phyloP scores from a whole-genome alignment of 2,329 filamentous ascomycete species.

The Colletotrichum shisoi region DNA sequence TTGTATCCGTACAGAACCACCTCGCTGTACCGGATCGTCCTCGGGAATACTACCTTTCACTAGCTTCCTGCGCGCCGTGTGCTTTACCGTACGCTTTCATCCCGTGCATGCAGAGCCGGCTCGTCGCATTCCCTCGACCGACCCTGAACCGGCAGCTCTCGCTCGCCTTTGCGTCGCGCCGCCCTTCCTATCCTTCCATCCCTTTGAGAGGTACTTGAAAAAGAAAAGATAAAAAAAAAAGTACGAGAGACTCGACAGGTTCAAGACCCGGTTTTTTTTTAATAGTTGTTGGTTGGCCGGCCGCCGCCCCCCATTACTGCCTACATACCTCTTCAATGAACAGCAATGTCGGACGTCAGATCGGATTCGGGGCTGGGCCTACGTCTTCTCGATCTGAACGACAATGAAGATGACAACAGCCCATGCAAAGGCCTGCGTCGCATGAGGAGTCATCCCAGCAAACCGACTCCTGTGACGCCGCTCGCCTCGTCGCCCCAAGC shows the following conservation, averaged over 20 bases:
- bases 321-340: constrained; percentile 33
- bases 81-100: constrained; percentile 11
- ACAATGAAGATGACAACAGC: constrained; percentile 36
- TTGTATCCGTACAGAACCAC: constrained; percentile 2
- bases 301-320: constrained; percentile 23
- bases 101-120: constrained; percentile 32
- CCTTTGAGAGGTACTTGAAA: constrained; percentile 11
- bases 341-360: constrained; percentile 36
- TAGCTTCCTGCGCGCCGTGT: constrained; percentile 19
- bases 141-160: constrained; percentile 18
- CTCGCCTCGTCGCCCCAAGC: constrained; percentile 40
- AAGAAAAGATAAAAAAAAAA: constrained; percentile 6
- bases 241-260: constrained; percentile 16
- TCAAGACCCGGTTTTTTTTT: constrained; percentile 34
- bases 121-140: constrained; percentile 30
- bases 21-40: constrained; percentile 26
- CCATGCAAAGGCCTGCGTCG: constrained; percentile 37
- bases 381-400: constrained; percentile 39
- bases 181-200: constrained; percentile 4
- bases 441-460: constrained; percentile 21
- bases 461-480: constrained; percentile 16
- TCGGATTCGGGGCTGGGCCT: constrained; percentile 40
- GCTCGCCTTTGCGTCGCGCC: constrained; percentile 26
- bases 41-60: constrained; percentile 33
- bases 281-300: constrained; percentile 22